Conservation (phyloP, 306 rosid genomes). For the Begonia fuchsioides region DNA sequence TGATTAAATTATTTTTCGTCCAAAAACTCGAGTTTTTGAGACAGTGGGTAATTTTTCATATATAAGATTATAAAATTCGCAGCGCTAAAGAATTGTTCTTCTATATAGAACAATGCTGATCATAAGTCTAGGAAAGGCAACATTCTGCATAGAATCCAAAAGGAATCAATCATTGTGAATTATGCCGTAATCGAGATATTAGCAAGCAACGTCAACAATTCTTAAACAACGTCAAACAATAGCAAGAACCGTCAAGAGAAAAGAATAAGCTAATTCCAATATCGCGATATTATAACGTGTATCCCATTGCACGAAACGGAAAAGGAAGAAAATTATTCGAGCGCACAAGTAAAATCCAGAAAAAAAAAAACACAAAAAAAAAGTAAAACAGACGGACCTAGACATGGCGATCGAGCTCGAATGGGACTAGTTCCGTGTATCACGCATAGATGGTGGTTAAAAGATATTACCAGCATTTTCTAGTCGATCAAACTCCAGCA, state of each 20-base stretch:
- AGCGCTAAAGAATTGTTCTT: no score
- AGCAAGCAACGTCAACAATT: neutral
- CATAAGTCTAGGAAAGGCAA: no score
- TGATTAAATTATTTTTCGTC: no score
- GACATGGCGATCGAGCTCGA: constrained; percentile 30
- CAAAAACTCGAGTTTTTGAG: no score
- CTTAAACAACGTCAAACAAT: neutral
- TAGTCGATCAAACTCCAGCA: constrained; percentile 6
- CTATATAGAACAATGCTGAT: no score
- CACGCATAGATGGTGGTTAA: constrained; percentile 12
- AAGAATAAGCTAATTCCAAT: neutral
- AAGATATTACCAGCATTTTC: constrained; percentile 21
- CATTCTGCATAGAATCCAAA: no score
- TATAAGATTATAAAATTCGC: no score
- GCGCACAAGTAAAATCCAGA: no score
- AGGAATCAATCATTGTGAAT: no score
- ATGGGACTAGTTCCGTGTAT: constrained; percentile 5
- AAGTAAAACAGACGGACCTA: constrained; percentile 16
- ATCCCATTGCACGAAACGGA: neutral
- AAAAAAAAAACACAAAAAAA: neutral
- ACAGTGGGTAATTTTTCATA: no score
- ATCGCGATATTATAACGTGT: neutral
- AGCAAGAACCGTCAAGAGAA: neutral
- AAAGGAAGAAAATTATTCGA: neutral
- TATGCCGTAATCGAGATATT: neutral